Evolutionary conservation across 495 filamentous ascomycete genomes (phyloP), one percentile per base, ranked within the genome.

Genomic region (Hypoxylon cercidicola): DNA sequence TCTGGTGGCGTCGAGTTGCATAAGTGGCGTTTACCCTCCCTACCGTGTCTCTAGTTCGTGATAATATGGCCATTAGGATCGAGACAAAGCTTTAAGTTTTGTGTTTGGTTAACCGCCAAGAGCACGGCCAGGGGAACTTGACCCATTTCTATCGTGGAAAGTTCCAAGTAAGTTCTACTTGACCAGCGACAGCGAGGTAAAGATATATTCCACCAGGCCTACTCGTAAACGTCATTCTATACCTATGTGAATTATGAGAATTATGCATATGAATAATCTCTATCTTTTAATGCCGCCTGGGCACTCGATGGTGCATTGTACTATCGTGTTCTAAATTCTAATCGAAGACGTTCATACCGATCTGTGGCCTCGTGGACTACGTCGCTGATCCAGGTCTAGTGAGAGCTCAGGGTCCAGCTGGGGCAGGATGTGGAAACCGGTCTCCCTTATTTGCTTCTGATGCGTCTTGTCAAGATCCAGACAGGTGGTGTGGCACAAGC

Each of bases 371-470:
- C 1, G 28, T 28, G 45, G 40, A 10, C 23, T 60, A 20, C 50
- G 55, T 15, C 32, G 21, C 51, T 20, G 18, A 56, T 56, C 56
- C 34, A 25, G 34, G 16, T 41, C 47, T 45, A 44, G 23, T 16
- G 12, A 45, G 23, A 21, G 28, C 20, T 43, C 57, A 60, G 47
- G 57, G 57, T 52, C 57, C 15, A 25, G 23, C 23, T n/a, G n/a
- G n/a, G 16, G 15, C 13, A 23, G 3, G 13, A 44, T 23, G 4
- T 15, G 39, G 43, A 18, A 50, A 21, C 16, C 25, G 3, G 19
- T 19, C 44, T 44, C 45, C 49, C 20, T 35, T n/a, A 62, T 59
- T 55, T 55, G 54, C 47, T 54, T 58, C 39, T 58, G 20, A 19
- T 19, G 2, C 21, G 21, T 48, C 52, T 32, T 15, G 39, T 60